A percentile compares a stretch with the other conserved stretches of the same genome.
These are phyloP conservation scores for Aspergillus puulaauensis DNA, from an alignment of 2,329 filamentous ascomycete genomes.

Conservation along the genomic window DNA sequence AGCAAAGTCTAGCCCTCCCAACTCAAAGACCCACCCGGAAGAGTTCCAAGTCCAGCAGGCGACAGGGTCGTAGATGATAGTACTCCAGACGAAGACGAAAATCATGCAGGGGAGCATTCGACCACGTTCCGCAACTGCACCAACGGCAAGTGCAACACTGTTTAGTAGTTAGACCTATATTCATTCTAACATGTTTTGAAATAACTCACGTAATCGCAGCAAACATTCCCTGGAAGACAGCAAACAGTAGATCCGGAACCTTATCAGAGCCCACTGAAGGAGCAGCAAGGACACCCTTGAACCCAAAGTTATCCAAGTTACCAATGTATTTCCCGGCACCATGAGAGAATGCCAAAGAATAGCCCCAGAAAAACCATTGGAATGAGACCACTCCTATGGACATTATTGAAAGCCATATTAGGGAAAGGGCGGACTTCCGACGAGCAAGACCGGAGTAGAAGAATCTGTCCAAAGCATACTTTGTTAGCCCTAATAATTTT, in stretches of 20 bases:
- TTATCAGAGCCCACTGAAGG: constrained; percentile 72
- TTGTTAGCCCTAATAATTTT: background rate
- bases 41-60: constrained; percentile 96
- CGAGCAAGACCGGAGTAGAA: constrained; percentile 91
- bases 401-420: constrained; percentile 84
- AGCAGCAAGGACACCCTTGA: constrained; percentile 70
- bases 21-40: constrained; percentile 72
- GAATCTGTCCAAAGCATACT: constrained; percentile 55
- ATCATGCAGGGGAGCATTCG: constrained; percentile 84
- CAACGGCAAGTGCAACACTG: constrained; percentile 77
- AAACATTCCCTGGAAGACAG: constrained; percentile 63
- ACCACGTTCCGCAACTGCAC: constrained; percentile 82
- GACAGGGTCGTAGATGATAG: constrained; percentile 86
- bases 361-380: constrained; percentile 97
- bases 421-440: constrained; percentile 81
- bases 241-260: constrained; percentile 81
- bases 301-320: constrained; percentile 75
- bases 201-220: constrained; percentile 75
- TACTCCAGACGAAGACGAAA: constrained; percentile 93
- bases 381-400: constrained; percentile 76
- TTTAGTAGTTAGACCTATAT: constrained; percentile 16
- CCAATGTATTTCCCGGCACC: constrained; percentile 74
- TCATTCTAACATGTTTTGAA: background rate
- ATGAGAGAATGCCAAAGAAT: constrained; percentile 79
- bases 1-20: constrained; percentile 74